Conservation (phyloP, 2,329 filamentous ascomycete genomes). For the Neocatenulostroma microsporum region DNA sequence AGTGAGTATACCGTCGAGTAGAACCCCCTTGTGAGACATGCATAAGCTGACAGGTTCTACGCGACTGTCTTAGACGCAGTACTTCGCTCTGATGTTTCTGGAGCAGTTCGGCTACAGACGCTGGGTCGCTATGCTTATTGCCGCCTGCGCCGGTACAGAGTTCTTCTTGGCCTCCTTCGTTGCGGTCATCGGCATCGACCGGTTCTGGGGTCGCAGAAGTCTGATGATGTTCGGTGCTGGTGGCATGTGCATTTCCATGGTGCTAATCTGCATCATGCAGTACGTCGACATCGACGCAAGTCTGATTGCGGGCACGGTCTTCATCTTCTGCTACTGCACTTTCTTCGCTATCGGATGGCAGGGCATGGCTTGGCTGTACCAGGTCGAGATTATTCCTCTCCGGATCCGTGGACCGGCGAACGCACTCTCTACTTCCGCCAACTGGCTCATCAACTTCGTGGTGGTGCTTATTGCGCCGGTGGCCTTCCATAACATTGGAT, state of each 20-base stretch:
- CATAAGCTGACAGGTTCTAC: too few species aligned
- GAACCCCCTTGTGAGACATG: too few species aligned
- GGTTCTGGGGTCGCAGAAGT: slow-evolving; percentile 47
- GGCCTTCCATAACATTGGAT: slow-evolving; percentile 49
- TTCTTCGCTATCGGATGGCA: slow-evolving; percentile 20
- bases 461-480: slow-evolving; percentile 60
- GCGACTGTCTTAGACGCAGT: too few species aligned
- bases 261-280: slow-evolving; percentile 12
- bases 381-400: slow-evolving; percentile 17
- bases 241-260: slow-evolving; percentile 22
- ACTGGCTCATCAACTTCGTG: slow-evolving; percentile 55
- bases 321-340: slow-evolving; percentile 17
- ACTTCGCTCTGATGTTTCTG: slow-evolving; percentile 47
- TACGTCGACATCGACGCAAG: slow-evolving; percentile 5
- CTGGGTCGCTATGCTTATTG: slow-evolving; percentile 34
- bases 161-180: slow-evolving; percentile 45
- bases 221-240: slow-evolving; percentile 62
- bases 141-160: slow-evolving; percentile 46
- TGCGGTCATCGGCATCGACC: slow-evolving; percentile 44
- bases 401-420: slow-evolving; percentile 27
- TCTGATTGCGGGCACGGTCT: slow-evolving; percentile 19
- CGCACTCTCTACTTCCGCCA: slow-evolving; percentile 41
- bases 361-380: slow-evolving; percentile 17
- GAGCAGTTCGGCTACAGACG: slow-evolving; percentile 33
- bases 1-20: too few species aligned